Evolutionary conservation across 1,139 yeast species (phyloP), one percentile per base, ranked within the genome.

Genomic region (Spathaspora sp.): DNA sequence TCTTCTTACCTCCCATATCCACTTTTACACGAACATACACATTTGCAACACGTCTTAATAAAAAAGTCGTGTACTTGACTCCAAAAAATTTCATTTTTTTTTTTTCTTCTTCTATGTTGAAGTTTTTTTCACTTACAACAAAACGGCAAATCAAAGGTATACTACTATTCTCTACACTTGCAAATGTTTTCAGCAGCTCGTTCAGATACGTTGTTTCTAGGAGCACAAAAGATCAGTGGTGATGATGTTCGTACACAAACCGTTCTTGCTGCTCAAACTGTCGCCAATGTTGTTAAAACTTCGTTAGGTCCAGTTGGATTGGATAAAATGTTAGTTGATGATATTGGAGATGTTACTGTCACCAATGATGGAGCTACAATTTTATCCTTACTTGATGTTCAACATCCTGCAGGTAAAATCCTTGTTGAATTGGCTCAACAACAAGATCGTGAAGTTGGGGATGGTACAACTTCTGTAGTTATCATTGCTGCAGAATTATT

Each of bases 331-430:
- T 78, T 95, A 50, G 99, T 95, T 43, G 99, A 95, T 68, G 99
- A 95, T 64, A 95, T 95, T 70, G 99, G 99, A 51, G 99, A 95
- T 70, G 98, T 95, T 43, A 91, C 97, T 6, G 98, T 95, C 46
- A 95, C 99, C 45, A 95, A 95, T 64, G 99, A 95, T 67, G 99
- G 99, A 53, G 99, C 99, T 47, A 95, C 99, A 7, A 95, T 95
- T 56, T 76, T 95, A 54, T 80, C 93, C 9, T 72, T 95, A 50
- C 76, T 95, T 54, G 99, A 95, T 64, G 98, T 95, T 45, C 97
- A 95, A 68, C 99, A 95, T 65, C 99, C 99, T 31, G 99, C 99
- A 0, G 99, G 99, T 18, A 90, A 89, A 70, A 93, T 95, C 56
- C 76, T 95, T 52, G 99, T 95, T 42, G 99, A 95, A 63, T 79